Evolutionary conservation across 352 stramenopile genomes (phyloP).

Genomic region (Aphanomyces stellatus): DNA sequence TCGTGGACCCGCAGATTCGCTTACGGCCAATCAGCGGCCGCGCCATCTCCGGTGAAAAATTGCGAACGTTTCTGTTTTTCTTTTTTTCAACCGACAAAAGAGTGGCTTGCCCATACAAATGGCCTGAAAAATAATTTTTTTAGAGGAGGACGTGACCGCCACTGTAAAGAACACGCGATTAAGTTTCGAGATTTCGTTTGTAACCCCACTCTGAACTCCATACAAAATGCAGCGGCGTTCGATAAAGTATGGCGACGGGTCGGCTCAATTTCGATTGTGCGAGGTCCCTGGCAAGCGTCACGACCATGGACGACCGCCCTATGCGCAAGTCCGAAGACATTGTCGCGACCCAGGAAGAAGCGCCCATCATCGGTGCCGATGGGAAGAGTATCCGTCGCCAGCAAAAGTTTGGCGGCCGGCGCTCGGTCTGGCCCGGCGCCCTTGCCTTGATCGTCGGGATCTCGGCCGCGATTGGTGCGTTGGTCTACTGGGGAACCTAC

Average conservation of each 20-base stretch:
- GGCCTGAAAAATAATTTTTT: no score
- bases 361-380: neutral
- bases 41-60: neutral
- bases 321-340: constrained; percentile 20
- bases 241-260: neutral
- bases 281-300: neutral
- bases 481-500: constrained; percentile 73
- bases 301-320: neutral
- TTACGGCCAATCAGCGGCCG: neutral
- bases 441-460: constrained; percentile 51
- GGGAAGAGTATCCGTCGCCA: constrained; percentile 19
- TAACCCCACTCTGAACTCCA: neutral
- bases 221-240: neutral
- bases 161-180: constrained; percentile 1
- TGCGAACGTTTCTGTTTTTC: no score
- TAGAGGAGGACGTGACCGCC: no score
- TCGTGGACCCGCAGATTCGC: no score
- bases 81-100: no score
- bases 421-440: constrained; percentile 49
- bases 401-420: constrained; percentile 19
- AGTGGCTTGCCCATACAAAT: no score
- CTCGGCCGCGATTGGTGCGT: constrained; percentile 42
- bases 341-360: neutral
- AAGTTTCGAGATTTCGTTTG: constrained; percentile 13
- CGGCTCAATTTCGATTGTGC: constrained; percentile 4